Evolutionary conservation across 1,284 basidiomycete genomes (phyloP), one percentile per base, ranked within the genome.

Genomic region (Stygiomarasmius scandens): DNA sequence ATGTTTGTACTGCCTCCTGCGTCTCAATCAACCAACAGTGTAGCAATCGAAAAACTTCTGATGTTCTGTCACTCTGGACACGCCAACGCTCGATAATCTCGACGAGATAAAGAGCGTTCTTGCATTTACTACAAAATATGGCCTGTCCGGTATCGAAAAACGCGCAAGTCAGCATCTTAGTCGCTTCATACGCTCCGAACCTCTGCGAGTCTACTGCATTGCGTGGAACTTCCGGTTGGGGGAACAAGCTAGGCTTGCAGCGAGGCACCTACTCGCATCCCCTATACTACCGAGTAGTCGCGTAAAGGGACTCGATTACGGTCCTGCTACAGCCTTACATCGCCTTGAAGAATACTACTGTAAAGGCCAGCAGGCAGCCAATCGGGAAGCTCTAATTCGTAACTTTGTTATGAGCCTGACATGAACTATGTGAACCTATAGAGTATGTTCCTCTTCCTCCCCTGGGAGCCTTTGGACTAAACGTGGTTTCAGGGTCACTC

Each of bases 341-440:
- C 38, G 38, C n/a, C 38, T 41, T 4, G 38, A 41, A n/a, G 38
- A 41, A 16, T 41, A 41, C 16, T 16, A 41, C 16, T 41, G 16
- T 16, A 41, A 19, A 6, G 6, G 38, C 16, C 38, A 41, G 16
- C 6, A 19, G 16, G n/a, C 38, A n/a, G 38, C 38, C 38, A 41
- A 41, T 14, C 8, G 14, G 32, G 32, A 34, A 34, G 32, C 32
- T 8, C 32, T 34, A 8, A 34, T 34, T 14, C 32, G 32, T 34
- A 98, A 79, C 87, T 99, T 19, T 97, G 95, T 69, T 99, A 98
- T 72, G 96, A 96, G 62, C 87, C 99, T 32, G 96, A 99, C 74
- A 82, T 85, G 65, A 90, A 95, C 70, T 93, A 94, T 67, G 90
- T 99, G 52, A 95, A 98, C 91, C 96, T 11, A 93, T 97, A 58